phyloP scores from a whole-genome alignment of 2,329 filamentous ascomycete genomes.

The Penicillium sp. region DNA sequence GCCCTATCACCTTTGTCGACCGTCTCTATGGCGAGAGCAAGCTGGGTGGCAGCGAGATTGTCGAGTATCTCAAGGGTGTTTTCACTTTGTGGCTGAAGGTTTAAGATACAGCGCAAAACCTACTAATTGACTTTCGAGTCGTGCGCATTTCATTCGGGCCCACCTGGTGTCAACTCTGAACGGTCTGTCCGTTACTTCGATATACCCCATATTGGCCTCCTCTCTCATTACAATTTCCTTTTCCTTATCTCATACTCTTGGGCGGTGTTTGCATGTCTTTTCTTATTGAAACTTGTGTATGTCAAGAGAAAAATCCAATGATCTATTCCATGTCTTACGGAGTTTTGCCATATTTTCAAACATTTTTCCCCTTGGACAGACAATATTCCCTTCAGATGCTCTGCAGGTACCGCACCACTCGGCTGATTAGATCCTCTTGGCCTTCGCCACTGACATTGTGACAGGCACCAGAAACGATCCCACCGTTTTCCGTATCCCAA shows the following conservation, averaged over 20 bases:
- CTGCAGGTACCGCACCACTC: constrained; percentile 35
- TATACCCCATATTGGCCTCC: constrained; percentile 26
- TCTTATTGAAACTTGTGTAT: constrained; percentile 12
- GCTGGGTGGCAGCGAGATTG: constrained; percentile 91
- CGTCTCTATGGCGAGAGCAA: constrained; percentile 94
- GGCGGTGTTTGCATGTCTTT: constrained; percentile 21
- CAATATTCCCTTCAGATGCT: constrained; percentile 20
- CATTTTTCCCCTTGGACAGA: neutral
- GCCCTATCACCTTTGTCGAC: constrained; percentile 95
- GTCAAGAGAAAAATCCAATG: constrained; percentile 13
- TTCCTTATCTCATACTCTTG: constrained; percentile 11
- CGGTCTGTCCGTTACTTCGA: constrained; percentile 14
- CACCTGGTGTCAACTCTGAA: constrained; percentile 7
- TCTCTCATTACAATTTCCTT: constrained; percentile 11
- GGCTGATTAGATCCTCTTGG: constrained; percentile 44
- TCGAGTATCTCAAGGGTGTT: constrained; percentile 90
- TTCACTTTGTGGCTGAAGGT: constrained; percentile 77
- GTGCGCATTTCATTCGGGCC: constrained; percentile 11
- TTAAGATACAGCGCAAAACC: constrained; percentile 35
- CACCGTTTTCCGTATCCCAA: constrained; percentile 54
- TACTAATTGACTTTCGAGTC: constrained; percentile 8
- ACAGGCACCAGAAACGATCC: constrained; percentile 49
- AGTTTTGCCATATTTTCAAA: neutral
- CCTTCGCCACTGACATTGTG: constrained; percentile 53
- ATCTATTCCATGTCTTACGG: constrained; percentile 15